A percentile compares a stretch with the other conserved stretches of the same genome.
Evolutionary conservation across 495 filamentous ascomycete genomes (phyloP).

Genomic region (Podospora pseudoanserina): DNA sequence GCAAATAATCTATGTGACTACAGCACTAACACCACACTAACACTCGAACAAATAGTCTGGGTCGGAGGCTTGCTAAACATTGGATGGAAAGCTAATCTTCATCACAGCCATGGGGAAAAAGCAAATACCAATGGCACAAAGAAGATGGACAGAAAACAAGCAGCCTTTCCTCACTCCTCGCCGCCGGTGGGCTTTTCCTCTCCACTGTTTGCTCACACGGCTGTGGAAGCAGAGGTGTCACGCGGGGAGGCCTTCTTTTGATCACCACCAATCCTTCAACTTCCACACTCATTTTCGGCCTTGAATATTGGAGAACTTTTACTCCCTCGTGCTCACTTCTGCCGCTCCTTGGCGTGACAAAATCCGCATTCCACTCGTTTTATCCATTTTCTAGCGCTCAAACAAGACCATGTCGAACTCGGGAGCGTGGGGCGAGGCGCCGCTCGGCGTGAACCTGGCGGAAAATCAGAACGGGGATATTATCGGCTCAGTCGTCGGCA

Average conservation of each 20-base stretch:
- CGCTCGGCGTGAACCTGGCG: slow-evolving; percentile 19
- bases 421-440: slow-evolving; percentile 18
- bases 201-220: slow-evolving; percentile 6
- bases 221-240: not conserved
- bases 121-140: not conserved
- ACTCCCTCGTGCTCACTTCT: not conserved
- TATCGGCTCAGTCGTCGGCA: slow-evolving; percentile 22
- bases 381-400: not conserved
- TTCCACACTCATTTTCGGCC: not conserved
- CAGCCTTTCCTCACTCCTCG: not conserved
- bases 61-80: not conserved
- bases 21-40: not conserved
- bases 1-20: not conserved
- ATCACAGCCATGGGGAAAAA: not conserved
- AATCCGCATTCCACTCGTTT: not conserved
- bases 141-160: not conserved
- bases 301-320: not conserved
- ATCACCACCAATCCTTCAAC: not conserved
- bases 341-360: not conserved
- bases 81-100: not conserved
- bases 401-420: slow-evolving; percentile 18
- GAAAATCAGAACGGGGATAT: slow-evolving; percentile 20
- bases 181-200: not conserved
- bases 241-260: not conserved
- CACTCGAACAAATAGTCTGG: not conserved